Evolutionary conservation across 2,329 filamentous ascomycete genomes (phyloP), one percentile per base, ranked within the genome.

Genomic region (Hypocrella siamensis): DNA sequence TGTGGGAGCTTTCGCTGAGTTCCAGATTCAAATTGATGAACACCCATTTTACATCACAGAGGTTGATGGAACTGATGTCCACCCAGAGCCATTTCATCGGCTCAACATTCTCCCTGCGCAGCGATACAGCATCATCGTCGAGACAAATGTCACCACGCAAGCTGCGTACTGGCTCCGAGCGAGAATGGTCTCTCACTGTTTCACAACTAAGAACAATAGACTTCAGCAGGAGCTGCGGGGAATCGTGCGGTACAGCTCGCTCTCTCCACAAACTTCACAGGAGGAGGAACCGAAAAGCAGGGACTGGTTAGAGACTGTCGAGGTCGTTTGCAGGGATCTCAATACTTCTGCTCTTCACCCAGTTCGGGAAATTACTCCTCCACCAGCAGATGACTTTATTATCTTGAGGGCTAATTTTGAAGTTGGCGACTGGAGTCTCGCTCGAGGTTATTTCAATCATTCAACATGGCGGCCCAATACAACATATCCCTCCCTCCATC

Each of bases 71-170:
- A 71, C 75, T 2, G 67, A 71, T 22, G 68, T 80, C 2, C 61
- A 72, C 35, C 73, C 78, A 0, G 54, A 58, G 4, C 57, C 67
- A 2, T 65, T 74, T 6, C 61, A 67, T 21, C 66, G 71, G 38
- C 52, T 84, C 32, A 75, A 79, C 37, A 57, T 85, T 16, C 65
- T 74, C 6, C 75, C 77, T 2, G 78, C 77, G 0, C 79, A 84
- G 46, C 65, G 79, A 11, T 83, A 81, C 43, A 79, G 75, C 42
- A 61, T 78, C 11, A 51, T 83, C 0, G 44, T 84, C 2, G 67
- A 68, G 2, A 62, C 75, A 5, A 74, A 75, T 44, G 65, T 67
- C 30, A 61, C 64, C 3, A 57, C 59, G 0, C 47, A 51, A 5
- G 49, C 63, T 12, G 57, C 69, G 6, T 83, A 75, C 44, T 78